Percentiles rank a stretch among this genome's conserved stretches.
These are phyloP conservation scores for Lobosporangium transversale DNA, from an alignment of 192 early-diverging fungal species.

Conservation along the genomic window DNA sequence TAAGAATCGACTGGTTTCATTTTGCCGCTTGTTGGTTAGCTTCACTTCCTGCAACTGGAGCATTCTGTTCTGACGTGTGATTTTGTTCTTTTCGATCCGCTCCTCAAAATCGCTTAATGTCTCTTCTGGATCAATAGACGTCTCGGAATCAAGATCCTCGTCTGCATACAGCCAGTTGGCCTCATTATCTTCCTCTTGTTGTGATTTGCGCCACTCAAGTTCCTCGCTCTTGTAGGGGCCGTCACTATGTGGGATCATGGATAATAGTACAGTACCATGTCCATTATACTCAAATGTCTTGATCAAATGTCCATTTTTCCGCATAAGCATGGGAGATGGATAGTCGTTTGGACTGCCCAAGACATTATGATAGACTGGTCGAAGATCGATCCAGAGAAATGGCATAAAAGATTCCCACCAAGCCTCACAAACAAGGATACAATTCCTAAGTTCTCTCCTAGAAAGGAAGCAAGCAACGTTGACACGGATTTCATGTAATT, in stretches of 20 bases:
- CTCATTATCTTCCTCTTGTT: constrained; percentile 7
- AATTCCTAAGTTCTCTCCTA: constrained; percentile 12
- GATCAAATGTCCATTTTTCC: constrained; percentile 29
- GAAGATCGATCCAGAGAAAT: constrained; percentile 14
- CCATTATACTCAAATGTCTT: constrained; percentile 40
- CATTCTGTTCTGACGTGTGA: background rate
- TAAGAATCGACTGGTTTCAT: constrained; percentile 17
- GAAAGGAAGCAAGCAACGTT: constrained; percentile 23
- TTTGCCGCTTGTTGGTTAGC: constrained; percentile 17
- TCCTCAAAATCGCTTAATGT: constrained; percentile 31
- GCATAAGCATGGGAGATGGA: constrained; percentile 10
- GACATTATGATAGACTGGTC: constrained; percentile 34
- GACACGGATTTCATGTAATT: constrained; percentile 26
- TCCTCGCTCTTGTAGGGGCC: background rate
- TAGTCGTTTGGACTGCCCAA: constrained; percentile 28
- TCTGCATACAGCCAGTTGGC: constrained; percentile 24
- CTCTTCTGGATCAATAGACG: background rate
- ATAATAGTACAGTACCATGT: constrained; percentile 17
- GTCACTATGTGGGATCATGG: constrained; percentile 19
- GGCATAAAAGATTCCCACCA: constrained; percentile 36
- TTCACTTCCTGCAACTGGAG: background rate
- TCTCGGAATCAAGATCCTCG: constrained; percentile 11
- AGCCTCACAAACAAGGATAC: constrained; percentile 13
- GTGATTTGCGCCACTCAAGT: constrained; percentile 4
- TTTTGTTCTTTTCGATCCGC: constrained; percentile 1